Evolutionary conservation across 768 basidiomycete species (phyloP).

Genomic region (Heimioporus sp.): DNA sequence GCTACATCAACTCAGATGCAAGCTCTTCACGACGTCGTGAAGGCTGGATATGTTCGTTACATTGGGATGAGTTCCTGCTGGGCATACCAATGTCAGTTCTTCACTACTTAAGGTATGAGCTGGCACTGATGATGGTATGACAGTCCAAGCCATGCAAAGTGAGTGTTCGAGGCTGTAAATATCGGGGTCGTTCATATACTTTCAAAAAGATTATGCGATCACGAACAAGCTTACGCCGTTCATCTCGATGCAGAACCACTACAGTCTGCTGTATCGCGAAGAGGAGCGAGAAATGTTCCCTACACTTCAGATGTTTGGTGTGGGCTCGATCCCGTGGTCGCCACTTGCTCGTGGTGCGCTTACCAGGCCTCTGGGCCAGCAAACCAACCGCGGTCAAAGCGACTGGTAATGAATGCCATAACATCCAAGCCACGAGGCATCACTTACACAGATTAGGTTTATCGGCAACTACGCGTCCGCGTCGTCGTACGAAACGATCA

Average conservation of each 20-base stretch:
- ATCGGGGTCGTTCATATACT: neutral
- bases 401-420: conserved; percentile 21
- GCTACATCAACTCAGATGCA: conserved; percentile 34
- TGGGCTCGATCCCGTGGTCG: conserved; percentile 47
- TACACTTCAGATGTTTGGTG: conserved; percentile 42
- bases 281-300: conserved; percentile 63
- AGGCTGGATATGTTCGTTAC: conserved; percentile 47
- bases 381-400: conserved; percentile 21
- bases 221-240: conserved; percentile 48
- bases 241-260: conserved; percentile 65
- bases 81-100: conserved; percentile 37
- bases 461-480: conserved; percentile 22
- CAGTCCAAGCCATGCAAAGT: conserved; percentile 43
- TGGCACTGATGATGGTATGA: conserved; percentile 3
- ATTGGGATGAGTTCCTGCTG: conserved; percentile 44
- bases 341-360: conserved; percentile 39
- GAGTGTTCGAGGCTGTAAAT: neutral
- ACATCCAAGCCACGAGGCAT: neutral
- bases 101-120: neutral
- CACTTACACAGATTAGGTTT: conserved; percentile 19
- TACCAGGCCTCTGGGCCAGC: conserved; percentile 32
- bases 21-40: conserved; percentile 50
- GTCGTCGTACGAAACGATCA: conserved; percentile 24
- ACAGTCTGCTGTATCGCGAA: conserved; percentile 56
- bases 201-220: conserved; percentile 37